Conservation (phyloP, 2,329 filamentous ascomycete genomes). For the Aspergillus floridensis region DNA sequence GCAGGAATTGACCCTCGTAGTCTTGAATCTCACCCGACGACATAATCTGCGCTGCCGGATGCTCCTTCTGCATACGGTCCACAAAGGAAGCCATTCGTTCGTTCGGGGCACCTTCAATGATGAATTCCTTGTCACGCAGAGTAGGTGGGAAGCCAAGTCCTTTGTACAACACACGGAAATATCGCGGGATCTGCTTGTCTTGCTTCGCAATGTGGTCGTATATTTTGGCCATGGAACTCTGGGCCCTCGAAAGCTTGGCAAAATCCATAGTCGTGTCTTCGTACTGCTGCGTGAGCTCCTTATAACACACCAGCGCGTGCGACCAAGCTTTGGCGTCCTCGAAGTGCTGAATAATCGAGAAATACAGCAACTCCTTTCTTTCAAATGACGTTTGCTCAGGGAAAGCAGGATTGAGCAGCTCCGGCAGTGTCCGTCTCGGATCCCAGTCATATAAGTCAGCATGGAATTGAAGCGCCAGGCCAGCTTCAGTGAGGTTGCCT, state of each 20-base stretch:
- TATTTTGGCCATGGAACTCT: conserved; percentile 86
- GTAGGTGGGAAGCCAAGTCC: conserved; percentile 81
- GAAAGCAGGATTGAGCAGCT: conserved; percentile 71
- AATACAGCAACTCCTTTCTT: conserved; percentile 86
- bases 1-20: conserved; percentile 85
- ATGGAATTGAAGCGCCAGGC: conserved; percentile 82
- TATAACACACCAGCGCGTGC: conserved; percentile 81
- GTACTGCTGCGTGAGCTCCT: conserved; percentile 88
- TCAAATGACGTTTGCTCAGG: conserved; percentile 85
- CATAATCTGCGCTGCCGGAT: conserved; percentile 80
- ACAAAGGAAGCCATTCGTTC: conserved; percentile 81
- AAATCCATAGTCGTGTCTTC: conserved; percentile 89
- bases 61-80: conserved; percentile 87
- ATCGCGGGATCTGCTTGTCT: conserved; percentile 73
- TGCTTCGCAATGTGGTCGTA: conserved; percentile 85
- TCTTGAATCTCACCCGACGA: conserved; percentile 69
- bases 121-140: conserved; percentile 84
- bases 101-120: conserved; percentile 77
- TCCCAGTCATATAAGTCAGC: conserved; percentile 94
- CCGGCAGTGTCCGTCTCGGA: conserved; percentile 62
- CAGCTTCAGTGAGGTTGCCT: conserved; percentile 81
- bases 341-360: conserved; percentile 91
- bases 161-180: conserved; percentile 87
- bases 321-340: conserved; percentile 95
- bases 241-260: conserved; percentile 80